Percentiles rank a stretch among this genome's conserved stretches.
Evolutionary conservation across 768 basidiomycete species (phyloP).

Genomic region (Xerocomus spinulosus): DNA sequence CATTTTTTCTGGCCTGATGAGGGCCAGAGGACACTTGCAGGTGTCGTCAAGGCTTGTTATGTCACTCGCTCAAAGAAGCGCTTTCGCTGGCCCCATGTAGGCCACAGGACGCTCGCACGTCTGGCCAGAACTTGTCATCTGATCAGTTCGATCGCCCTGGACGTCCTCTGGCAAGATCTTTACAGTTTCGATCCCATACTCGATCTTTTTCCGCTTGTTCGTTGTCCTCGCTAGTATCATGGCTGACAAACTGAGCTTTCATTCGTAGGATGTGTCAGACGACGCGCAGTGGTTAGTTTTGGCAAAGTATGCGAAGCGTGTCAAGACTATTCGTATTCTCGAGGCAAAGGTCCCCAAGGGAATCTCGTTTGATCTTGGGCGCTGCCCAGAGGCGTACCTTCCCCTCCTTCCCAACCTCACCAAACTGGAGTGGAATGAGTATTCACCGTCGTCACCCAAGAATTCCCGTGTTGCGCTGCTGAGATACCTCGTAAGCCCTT

Average conservation of each 20-base stretch:
- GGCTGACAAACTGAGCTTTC: background rate
- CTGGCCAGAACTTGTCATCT: constrained; percentile 12
- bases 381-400: constrained; percentile 5
- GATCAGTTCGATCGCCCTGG: constrained; percentile 13
- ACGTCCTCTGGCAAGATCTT: constrained; percentile 12
- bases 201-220: background rate
- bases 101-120: constrained; percentile 6
- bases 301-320: constrained; percentile 20
- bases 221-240: background rate
- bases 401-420: constrained; percentile 22
- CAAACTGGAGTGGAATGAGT: constrained; percentile 14
- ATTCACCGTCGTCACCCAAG: background rate
- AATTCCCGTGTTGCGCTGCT: constrained; percentile 12
- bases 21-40: constrained; percentile 5
- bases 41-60: constrained; percentile 11
- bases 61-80: constrained; percentile 10
- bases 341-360: no score
- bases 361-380: background rate
- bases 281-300: constrained; percentile 18
- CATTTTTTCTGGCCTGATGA: no score
- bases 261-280: background rate
- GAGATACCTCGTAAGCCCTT: constrained; percentile 9
- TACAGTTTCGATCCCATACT: constrained; percentile 10
- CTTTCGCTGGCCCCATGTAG: no score
- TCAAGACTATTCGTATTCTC: constrained; percentile 12